Percentiles rank a stretch among this genome's conserved stretches.
Evolutionary conservation across 2,329 filamentous ascomycete species (phyloP).

Genomic region (Paraconiothyrium brasiliense): DNA sequence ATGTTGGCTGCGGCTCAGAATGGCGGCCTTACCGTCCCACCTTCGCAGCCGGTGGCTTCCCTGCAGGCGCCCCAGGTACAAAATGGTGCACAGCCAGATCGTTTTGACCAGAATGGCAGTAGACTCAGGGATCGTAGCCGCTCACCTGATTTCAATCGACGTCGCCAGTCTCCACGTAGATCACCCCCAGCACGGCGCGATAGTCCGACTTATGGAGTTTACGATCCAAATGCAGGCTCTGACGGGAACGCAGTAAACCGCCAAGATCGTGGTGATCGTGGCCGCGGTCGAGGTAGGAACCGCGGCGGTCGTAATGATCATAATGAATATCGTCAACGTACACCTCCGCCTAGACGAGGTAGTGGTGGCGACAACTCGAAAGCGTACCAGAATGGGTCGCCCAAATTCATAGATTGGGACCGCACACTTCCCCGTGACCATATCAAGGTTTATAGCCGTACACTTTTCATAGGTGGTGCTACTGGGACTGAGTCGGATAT

Average conservation of each 20-base stretch:
- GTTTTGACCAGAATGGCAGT: conserved; percentile 43
- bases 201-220: conserved; percentile 77
- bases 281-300: conserved; percentile 60
- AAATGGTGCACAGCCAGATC: conserved; percentile 34
- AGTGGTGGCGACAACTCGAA: conserved; percentile 58
- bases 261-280: conserved; percentile 63
- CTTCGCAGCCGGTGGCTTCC: conserved; percentile 31
- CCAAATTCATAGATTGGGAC: conserved; percentile 86
- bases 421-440: conserved; percentile 74
- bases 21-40: conserved; percentile 37
- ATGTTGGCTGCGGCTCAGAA: conserved; percentile 38
- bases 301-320: conserved; percentile 58
- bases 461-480: conserved; percentile 95
- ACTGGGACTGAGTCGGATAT: conserved; percentile 79
- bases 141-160: conserved; percentile 71
- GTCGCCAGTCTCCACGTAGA: conserved; percentile 63
- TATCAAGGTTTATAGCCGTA: conserved; percentile 89
- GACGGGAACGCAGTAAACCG: conserved; percentile 68
- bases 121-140: conserved; percentile 60
- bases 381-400: conserved; percentile 39
- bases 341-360: conserved; percentile 74
- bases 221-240: conserved; percentile 68
- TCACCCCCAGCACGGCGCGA: conserved; percentile 70
- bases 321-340: conserved; percentile 84
- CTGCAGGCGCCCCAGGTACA: conserved; percentile 29